Conservation (phyloP, 768 basidiomycete genomes). For the button mushroom (Agaricus bisporus) region DNA sequence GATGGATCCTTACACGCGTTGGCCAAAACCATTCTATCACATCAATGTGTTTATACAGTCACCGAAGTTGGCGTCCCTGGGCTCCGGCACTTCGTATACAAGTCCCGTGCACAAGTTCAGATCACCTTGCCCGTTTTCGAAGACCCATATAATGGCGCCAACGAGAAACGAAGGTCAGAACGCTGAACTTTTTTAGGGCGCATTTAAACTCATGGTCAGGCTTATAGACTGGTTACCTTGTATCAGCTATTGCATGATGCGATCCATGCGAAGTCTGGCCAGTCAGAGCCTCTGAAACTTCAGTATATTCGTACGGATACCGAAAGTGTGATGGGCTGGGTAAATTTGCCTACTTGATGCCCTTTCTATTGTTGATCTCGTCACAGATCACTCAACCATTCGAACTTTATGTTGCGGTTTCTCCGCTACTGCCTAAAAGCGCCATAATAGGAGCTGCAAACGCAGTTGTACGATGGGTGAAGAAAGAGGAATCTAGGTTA, state of each 20-base stretch:
- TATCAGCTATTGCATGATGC: slow-evolving; percentile 88
- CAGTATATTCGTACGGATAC: slow-evolving; percentile 82
- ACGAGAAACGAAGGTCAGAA: slow-evolving; percentile 55
- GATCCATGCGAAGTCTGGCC: slow-evolving; percentile 86
- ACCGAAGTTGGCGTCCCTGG: slow-evolving; percentile 84
- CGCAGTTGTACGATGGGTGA: slow-evolving; percentile 84
- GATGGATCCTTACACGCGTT: slow-evolving; percentile 55
- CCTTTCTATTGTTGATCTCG: neutral
- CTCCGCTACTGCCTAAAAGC: slow-evolving; percentile 81
- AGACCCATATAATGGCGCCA: slow-evolving; percentile 66
- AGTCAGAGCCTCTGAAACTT: slow-evolving; percentile 73
- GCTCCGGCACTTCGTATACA: slow-evolving; percentile 92
- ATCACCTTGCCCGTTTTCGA: slow-evolving; percentile 83
- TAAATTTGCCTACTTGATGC: slow-evolving; percentile 22
- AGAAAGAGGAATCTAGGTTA: slow-evolving; percentile 75
- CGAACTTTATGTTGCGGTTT: slow-evolving; percentile 82
- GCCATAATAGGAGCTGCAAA: slow-evolving; percentile 88
- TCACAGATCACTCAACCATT: slow-evolving; percentile 86
- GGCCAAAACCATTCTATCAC: slow-evolving; percentile 36
- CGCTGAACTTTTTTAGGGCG: neutral
- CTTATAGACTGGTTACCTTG: slow-evolving; percentile 65
- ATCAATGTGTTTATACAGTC: slow-evolving; percentile 58
- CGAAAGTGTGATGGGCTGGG: slow-evolving; percentile 94
- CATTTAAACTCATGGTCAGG: neutral
- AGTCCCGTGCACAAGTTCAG: slow-evolving; percentile 85